These are phyloP conservation scores for Acanthochlamys bracteata DNA, from an alignment of 106 monocot species.

Conservation along the genomic window DNA sequence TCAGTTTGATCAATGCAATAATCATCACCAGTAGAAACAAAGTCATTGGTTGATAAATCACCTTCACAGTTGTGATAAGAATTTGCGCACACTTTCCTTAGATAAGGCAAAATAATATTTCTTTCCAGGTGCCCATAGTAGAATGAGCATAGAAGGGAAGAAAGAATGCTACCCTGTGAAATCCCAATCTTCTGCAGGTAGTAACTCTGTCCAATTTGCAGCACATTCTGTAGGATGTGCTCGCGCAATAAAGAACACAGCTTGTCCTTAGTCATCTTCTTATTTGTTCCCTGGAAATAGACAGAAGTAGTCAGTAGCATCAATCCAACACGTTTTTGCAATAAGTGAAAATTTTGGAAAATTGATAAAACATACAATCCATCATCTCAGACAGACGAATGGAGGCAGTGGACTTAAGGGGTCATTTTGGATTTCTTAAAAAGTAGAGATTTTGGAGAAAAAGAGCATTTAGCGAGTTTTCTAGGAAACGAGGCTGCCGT, in stretches of 20 bases:
- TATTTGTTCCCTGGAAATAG: conserved; percentile 20
- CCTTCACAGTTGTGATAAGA: neutral
- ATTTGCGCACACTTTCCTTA: conserved; percentile 24
- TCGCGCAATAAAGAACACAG: conserved; percentile 39
- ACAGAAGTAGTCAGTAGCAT: neutral
- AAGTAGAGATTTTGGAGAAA: too few species aligned
- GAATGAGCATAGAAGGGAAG: conserved; percentile 79
- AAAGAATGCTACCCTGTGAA: conserved; percentile 66
- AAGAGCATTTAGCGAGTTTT: too few species aligned
- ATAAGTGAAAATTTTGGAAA: neutral
- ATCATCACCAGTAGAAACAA: neutral
- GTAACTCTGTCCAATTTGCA: conserved; percentile 41
- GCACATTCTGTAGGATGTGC: conserved; percentile 54
- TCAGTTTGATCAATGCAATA: neutral
- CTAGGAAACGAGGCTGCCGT: too few species aligned
- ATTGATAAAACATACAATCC: too few species aligned
- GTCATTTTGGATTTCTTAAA: too few species aligned
- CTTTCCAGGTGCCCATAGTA: conserved; percentile 79
- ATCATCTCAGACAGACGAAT: too few species aligned
- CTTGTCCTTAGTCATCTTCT: conserved; percentile 18
- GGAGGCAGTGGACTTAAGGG: too few species aligned
- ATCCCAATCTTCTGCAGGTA: conserved; percentile 81
- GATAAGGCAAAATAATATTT: conserved; percentile 48
- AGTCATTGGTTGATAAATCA: neutral
- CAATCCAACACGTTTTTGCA: neutral